Conservation (phyloP, 1,284 basidiomycete species). For the Papiliotrema nemorosa region DNA sequence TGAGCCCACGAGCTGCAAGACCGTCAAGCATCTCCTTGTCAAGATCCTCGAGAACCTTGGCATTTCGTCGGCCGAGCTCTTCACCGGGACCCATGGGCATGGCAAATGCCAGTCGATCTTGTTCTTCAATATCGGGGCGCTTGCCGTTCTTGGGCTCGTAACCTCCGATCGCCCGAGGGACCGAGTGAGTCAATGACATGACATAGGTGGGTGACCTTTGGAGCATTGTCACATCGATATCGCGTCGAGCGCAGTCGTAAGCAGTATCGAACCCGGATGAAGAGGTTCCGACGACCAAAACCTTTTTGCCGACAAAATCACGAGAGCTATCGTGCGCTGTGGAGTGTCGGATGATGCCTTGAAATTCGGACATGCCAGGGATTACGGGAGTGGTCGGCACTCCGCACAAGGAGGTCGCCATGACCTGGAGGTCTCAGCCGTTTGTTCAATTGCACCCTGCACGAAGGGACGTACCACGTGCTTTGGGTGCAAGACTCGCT, state of each 20-base stretch:
- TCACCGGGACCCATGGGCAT: slow-evolving; percentile 25
- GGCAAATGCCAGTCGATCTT: slow-evolving; percentile 53
- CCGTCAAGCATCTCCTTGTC: slow-evolving; percentile 55
- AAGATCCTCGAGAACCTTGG: slow-evolving; percentile 17
- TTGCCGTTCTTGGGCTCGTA: slow-evolving; percentile 49
- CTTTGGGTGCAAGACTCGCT: background rate
- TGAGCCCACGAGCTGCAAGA: slow-evolving; percentile 46
- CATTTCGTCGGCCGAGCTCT: slow-evolving; percentile 24
- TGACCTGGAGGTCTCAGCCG: slow-evolving; percentile 12
- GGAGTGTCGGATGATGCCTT: slow-evolving; percentile 58
- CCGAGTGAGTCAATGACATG: slow-evolving; percentile 54
- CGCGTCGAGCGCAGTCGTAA: slow-evolving; percentile 52
- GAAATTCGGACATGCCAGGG: slow-evolving; percentile 51
- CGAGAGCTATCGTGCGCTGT: slow-evolving; percentile 53
- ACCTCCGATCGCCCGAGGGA: slow-evolving; percentile 44
- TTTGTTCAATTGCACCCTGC: background rate
- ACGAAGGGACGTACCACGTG: background rate
- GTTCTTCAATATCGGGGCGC: slow-evolving; percentile 52
- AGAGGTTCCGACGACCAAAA: slow-evolving; percentile 60
- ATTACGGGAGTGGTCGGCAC: slow-evolving; percentile 19
- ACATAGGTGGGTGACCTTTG: slow-evolving; percentile 63
- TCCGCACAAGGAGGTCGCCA: slow-evolving; percentile 30
- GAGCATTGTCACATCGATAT: slow-evolving; percentile 59
- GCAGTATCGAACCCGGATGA: slow-evolving; percentile 56
- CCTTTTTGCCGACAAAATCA: slow-evolving; percentile 58